A percentile compares a stretch with the other conserved stretches of the same genome.
Conservation (phyloP, 2,329 filamentous ascomycete genomes). For the Colletotrichum incanum region DNA sequence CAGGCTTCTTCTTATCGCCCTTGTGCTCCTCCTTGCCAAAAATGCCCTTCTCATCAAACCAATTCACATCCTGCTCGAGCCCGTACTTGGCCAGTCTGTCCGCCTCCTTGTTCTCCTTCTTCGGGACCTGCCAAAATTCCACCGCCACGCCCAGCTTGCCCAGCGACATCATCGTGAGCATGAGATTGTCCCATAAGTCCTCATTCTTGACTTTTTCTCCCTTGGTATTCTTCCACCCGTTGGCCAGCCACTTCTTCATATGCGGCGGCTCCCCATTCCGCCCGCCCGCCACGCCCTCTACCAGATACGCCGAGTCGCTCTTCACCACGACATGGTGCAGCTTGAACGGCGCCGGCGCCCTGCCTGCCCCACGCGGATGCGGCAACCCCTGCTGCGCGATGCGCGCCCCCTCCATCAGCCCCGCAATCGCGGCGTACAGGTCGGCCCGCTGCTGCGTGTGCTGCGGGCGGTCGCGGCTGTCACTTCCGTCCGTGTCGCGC, state of each 20-base stretch:
- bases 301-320: conserved; percentile 22
- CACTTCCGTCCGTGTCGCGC: conserved; percentile 20
- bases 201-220: conserved; percentile 24
- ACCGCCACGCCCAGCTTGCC: conserved; percentile 28
- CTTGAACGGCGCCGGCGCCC: conserved; percentile 7
- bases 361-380: background rate
- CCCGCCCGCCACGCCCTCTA: conserved; percentile 6
- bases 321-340: conserved; percentile 15
- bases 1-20: background rate
- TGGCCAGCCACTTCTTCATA: conserved; percentile 19
- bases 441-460: conserved; percentile 25
- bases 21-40: conserved; percentile 10
- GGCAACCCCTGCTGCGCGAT: conserved; percentile 3
- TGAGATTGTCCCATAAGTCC: conserved; percentile 12
- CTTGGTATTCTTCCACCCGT: conserved; percentile 17
- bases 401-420: conserved; percentile 1
- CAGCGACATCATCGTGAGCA: conserved; percentile 19
- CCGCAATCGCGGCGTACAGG: conserved; percentile 13
- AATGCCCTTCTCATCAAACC: conserved; percentile 16
- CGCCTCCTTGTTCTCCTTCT: conserved; percentile 42
- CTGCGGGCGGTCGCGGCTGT: conserved; percentile 12
- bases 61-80: conserved; percentile 12
- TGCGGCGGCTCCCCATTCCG: background rate
- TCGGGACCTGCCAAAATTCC: conserved; percentile 44
- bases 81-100: conserved; percentile 38